Percentiles rank a stretch among this genome's conserved stretches.
These are phyloP conservation scores for Elsinoe arachidis DNA, from an alignment of 2,329 filamentous ascomycete genomes.

Conservation along the genomic window DNA sequence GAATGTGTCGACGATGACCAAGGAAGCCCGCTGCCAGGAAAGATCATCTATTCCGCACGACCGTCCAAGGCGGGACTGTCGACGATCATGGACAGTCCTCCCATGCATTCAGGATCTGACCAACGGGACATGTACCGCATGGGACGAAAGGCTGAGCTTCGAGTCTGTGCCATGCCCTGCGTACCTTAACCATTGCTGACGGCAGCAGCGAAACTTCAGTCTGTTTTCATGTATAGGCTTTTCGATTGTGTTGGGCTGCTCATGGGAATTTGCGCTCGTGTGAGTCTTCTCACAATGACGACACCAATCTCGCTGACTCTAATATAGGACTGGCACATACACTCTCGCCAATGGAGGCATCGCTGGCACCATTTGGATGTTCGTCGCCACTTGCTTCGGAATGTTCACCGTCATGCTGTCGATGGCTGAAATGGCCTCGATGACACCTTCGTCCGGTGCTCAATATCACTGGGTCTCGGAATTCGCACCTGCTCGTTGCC, in stretches of 20 bases:
- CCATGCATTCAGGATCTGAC: slow-evolving; percentile 7
- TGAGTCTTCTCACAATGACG: background rate
- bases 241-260: slow-evolving; percentile 24
- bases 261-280: slow-evolving; percentile 21
- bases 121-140: slow-evolving; percentile 13
- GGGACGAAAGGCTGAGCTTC: slow-evolving; percentile 11
- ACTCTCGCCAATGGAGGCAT: slow-evolving; percentile 25
- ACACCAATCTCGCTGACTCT: background rate
- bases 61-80: slow-evolving; percentile 5
- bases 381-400: slow-evolving; percentile 27
- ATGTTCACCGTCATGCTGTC: slow-evolving; percentile 27
- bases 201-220: slow-evolving; percentile 19
- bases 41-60: background rate
- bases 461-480: slow-evolving; percentile 32
- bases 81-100: slow-evolving; percentile 6
- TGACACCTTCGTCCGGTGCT: slow-evolving; percentile 31
- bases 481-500: slow-evolving; percentile 27
- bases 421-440: slow-evolving; percentile 27
- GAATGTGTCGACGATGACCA: slow-evolving; percentile 10
- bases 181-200: background rate
- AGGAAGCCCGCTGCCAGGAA: slow-evolving; percentile 2
- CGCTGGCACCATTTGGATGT: slow-evolving; percentile 29
- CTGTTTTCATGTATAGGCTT: slow-evolving; percentile 24
- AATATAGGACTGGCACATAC: slow-evolving; percentile 8
- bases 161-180: background rate